Percentiles rank a stretch among this genome's conserved stretches.
phyloP scores from a whole-genome alignment of 2,329 filamentous ascomycete genomes.

The Hymenoscyphus fraxineus region DNA sequence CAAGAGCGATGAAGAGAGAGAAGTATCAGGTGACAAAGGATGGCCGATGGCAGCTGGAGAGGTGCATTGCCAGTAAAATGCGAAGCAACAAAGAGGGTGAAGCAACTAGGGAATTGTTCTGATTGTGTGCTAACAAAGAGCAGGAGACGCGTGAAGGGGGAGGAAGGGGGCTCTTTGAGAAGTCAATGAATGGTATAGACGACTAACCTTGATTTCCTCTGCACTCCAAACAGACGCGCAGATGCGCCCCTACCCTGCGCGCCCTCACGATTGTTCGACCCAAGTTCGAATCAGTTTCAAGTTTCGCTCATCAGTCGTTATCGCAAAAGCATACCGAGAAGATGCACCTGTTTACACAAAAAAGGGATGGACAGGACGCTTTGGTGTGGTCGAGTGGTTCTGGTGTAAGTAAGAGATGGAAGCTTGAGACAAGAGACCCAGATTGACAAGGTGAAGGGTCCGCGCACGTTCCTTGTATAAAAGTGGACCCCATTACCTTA shows the following conservation, averaged over 20 bases:
- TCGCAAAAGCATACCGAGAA: not conserved
- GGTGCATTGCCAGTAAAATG: not conserved
- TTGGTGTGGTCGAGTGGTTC: not conserved
- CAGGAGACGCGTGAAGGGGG: not conserved
- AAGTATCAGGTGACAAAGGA: not conserved
- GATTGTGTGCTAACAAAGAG: not conserved
- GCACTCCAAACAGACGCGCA: not conserved
- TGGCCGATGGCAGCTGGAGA: not conserved
- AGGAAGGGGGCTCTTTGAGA: not conserved
- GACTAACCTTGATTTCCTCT: not conserved
- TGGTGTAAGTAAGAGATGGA: not conserved
- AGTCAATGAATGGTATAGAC: not conserved
- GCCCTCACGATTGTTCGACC: not conserved
- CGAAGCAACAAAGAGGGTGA: not conserved
- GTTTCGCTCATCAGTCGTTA: not conserved
- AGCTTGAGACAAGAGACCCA: not conserved
- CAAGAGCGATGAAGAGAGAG: not conserved
- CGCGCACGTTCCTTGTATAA: not conserved
- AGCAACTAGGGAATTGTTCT: not conserved
- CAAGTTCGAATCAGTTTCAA: not conserved
- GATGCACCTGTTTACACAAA: not conserved
- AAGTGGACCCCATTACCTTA: not conserved
- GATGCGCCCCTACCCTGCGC: not conserved
- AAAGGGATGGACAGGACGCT: not conserved
- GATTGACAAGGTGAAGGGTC: not conserved